A percentile compares a stretch with the other conserved stretches of the same genome.
These are phyloP conservation scores for Erodium moschatum DNA, from an alignment of 441 rosid genomes.

Conservation along the genomic window DNA sequence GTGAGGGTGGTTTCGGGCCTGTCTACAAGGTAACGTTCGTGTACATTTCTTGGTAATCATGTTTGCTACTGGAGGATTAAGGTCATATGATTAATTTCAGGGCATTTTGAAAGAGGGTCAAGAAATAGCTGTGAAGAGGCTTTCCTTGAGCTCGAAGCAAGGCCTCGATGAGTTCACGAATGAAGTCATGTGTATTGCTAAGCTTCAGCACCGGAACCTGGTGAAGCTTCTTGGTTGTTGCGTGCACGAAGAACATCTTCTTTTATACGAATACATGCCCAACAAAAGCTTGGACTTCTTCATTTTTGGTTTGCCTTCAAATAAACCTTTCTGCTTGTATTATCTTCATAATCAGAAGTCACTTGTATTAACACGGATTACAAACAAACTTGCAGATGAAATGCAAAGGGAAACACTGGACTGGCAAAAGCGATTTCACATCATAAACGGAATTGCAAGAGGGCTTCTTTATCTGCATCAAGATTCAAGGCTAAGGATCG, in stretches of 20 bases:
- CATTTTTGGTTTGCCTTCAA: not conserved
- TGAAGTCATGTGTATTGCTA: constrained; percentile 27
- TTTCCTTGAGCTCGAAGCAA: constrained; percentile 25
- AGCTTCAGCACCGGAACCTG: constrained; percentile 32
- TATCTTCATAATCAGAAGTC: too few species aligned
- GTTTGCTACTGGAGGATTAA: too few species aligned
- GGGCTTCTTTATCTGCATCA: constrained; percentile 25
- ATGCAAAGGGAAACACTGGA: not conserved
- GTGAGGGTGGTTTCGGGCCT: constrained; percentile 27
- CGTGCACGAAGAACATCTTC: constrained; percentile 24
- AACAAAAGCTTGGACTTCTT: constrained; percentile 12
- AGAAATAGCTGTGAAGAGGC: constrained; percentile 32
- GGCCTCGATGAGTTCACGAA: constrained; percentile 31
- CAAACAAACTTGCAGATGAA: not conserved
- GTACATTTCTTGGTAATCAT: not conserved
- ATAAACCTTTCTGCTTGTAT: too few species aligned
- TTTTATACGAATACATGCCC: constrained; percentile 30
- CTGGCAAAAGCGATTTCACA: not conserved
- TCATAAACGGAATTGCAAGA: constrained; percentile 12
- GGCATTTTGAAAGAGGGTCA: constrained; percentile 23
- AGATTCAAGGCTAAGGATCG: constrained; percentile 20
- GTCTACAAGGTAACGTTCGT: constrained; percentile 24
- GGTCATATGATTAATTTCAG: not conserved
- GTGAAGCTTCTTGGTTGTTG: constrained; percentile 30
- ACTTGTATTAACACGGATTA: too few species aligned